phyloP scores from a whole-genome alignment of 108 stramenopile species.

The Seminavis robusta region DNA sequence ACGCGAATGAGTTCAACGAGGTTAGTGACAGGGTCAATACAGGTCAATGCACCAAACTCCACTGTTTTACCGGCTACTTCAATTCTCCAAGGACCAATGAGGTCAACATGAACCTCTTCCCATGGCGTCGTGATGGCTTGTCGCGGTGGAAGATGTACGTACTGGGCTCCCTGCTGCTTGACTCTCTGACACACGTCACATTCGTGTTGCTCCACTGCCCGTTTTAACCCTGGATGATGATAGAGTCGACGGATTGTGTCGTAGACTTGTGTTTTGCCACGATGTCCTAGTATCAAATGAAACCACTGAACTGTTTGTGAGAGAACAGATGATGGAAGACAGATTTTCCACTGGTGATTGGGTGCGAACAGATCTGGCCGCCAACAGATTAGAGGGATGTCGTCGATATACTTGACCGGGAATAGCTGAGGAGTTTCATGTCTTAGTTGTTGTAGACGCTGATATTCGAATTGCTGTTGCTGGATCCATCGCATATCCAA shows the following conservation, averaged over 20 bases:
- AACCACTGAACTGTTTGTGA: constrained; percentile 19
- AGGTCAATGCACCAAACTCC: constrained; percentile 12
- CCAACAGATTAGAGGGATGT: too few species aligned
- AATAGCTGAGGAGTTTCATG: too few species aligned
- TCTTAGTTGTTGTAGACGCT: too few species aligned
- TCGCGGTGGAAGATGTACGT: constrained; percentile 21
- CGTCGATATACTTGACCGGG: too few species aligned
- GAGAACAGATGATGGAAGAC: constrained; percentile 17
- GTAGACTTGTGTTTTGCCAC: constrained; percentile 7
- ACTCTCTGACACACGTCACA: constrained; percentile 17
- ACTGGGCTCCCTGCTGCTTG: constrained; percentile 7
- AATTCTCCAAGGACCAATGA: constrained; percentile 43
- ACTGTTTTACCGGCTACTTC: constrained; percentile 4
- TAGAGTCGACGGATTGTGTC: constrained; percentile 10
- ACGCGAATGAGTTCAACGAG: constrained; percentile 33
- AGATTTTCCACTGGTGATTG: constrained; percentile 24
- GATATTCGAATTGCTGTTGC: too few species aligned
- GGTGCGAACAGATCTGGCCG: constrained; percentile 1
- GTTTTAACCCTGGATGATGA: constrained; percentile 1
- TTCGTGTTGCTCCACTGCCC: neutral
- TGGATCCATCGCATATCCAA: too few species aligned
- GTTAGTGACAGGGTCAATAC: constrained; percentile 38
- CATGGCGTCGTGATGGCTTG: constrained; percentile 13
- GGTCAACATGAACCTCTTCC: constrained; percentile 30
- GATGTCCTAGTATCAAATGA: constrained; percentile 28